Percentiles rank a stretch among this genome's conserved stretches.
Conservation (phyloP, 78 protist genomes). For the slime mould (Dictyostelium discoideum) region dicty_2.7 NC_007088.5:7467501-7468000, state of each 20-base stretch:
- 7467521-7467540: background rate
- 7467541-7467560: background rate
- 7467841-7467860: conserved; percentile 38
- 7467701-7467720: conserved; percentile 4
- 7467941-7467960: background rate
- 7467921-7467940: background rate
- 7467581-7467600: background rate
- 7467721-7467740: conserved; percentile 17
- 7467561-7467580: background rate
- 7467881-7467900: background rate
- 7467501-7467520: background rate
- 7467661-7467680: background rate
- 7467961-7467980: background rate
- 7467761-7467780: background rate
- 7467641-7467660: background rate
- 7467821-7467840: conserved; percentile 14
- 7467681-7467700: background rate
- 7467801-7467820: background rate
- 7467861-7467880: background rate
- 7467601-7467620: conserved; percentile 26
- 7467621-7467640: conserved; percentile 9
- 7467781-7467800: background rate
- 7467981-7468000: background rate
- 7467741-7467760: background rate
- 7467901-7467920: background rate